Evolutionary conservation across 2,329 filamentous ascomycete species (phyloP).

Genomic region (Xylariales sp.): DNA sequence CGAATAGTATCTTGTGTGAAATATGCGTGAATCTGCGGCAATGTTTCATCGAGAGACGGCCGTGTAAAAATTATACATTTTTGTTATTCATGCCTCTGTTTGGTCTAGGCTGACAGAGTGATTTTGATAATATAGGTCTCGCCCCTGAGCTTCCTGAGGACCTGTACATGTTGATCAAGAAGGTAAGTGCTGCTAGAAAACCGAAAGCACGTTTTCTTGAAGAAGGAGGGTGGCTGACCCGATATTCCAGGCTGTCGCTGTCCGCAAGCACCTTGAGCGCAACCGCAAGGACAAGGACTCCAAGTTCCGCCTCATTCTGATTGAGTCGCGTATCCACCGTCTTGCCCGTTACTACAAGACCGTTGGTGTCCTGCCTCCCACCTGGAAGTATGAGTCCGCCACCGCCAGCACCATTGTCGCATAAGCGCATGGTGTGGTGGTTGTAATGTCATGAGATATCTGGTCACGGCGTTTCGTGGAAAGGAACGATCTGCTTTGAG

Average conservation of each 20-base stretch:
- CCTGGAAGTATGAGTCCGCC: slow-evolving; percentile 98
- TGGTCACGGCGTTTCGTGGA: slow-evolving; percentile 28
- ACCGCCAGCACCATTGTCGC: slow-evolving; percentile 92
- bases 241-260: slow-evolving; percentile 96
- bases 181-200: too few species aligned
- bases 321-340: slow-evolving; percentile 99
- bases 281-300: slow-evolving; percentile 99
- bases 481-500: slow-evolving; percentile 23
- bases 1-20: too few species aligned
- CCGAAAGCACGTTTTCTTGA: not conserved
- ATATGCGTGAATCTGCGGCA: too few species aligned
- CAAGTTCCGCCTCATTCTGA: slow-evolving; percentile 99
- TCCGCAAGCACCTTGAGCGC: slow-evolving; percentile 99
- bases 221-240: too few species aligned
- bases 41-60: too few species aligned
- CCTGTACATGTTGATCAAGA: slow-evolving; percentile 99
- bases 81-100: slow-evolving; percentile 82
- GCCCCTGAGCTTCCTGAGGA: slow-evolving; percentile 98
- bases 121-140: slow-evolving; percentile 89
- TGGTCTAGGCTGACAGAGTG: slow-evolving; percentile 93
- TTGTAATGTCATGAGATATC: slow-evolving; percentile 17
- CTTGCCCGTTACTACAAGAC: slow-evolving; percentile 99
- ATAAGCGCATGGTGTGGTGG: slow-evolving; percentile 48
- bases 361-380: slow-evolving; percentile 77
- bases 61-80: too few species aligned